Evolutionary conservation across 1,284 basidiomycete genomes (phyloP), one percentile per base, ranked within the genome.

Genomic region (Somion occarium): DNA sequence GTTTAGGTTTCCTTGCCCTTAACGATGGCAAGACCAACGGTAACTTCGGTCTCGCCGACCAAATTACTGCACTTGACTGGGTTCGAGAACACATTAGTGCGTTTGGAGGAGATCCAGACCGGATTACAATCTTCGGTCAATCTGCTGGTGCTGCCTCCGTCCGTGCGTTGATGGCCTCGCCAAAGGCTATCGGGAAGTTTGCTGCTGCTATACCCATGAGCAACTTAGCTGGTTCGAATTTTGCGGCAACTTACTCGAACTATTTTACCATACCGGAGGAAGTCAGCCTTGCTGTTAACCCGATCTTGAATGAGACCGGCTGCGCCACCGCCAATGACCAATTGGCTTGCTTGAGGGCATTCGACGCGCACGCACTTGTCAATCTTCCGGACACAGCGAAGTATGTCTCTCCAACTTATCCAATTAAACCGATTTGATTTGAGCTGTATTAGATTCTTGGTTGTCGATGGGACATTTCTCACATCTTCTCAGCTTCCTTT

Each of bases 151-250:
- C 68, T 9, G 65, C 61, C 13, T 63, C 67, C 1, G 69, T 72
- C 0, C 69, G 75, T 2, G 70, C 74, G 0, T 63, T 78, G 5
- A 65, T 79, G 45, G 68, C 66, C 11, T 70, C 73, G 1, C 68
- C 70, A 1, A 64, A 63, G 19, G 71, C 75, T 1, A 72, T 71
- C 27, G 74, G 74, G 1, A 68, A 73, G 42, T 79, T 73, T 60
- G 61, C 69, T 1, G 76, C 69, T 11, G 75, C 74, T 7, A 71
- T 78, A 37, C 69, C 73, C 20, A 70, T 75, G 62, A 76, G 73
- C 59, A 78, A 75, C 56, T 65, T 78, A 1, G 75, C 68, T 3
- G 76, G 76, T 0, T 69, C 69, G 25, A 71, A 67, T 12, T 76
- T 72, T 46, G 74, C 73, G n/a, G 61, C 61, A 27, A 70, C 70